These are phyloP conservation scores for Ogataea paradorogensis DNA, from an alignment of 805 yeast species.

Conservation along the genomic window DNA sequence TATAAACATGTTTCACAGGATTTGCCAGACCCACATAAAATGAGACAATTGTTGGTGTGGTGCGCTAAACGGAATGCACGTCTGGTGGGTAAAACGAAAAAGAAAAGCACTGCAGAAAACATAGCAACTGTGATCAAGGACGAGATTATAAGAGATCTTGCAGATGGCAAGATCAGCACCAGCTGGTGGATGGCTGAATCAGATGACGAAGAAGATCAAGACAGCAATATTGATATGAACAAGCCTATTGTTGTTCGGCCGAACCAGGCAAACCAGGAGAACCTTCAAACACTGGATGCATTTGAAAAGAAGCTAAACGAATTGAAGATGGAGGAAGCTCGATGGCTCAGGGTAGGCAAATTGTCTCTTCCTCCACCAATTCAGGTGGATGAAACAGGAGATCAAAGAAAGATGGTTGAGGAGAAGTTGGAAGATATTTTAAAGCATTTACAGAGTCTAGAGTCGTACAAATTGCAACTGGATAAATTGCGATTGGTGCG, in stretches of 20 bases:
- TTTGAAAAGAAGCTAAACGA: conserved; percentile 43
- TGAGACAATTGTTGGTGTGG: conserved; percentile 71
- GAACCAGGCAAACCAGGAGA: conserved; percentile 58
- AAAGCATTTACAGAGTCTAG: conserved; percentile 13
- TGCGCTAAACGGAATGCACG: conserved; percentile 49
- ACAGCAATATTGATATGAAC: conserved; percentile 26
- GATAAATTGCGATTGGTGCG: conserved; percentile 12
- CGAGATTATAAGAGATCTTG: conserved; percentile 56
- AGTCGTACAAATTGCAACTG: conserved; percentile 11
- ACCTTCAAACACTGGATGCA: conserved; percentile 44
- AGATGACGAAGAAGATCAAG: conserved; percentile 21
- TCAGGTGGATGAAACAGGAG: conserved; percentile 11
- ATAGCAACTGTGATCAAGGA: conserved; percentile 65
- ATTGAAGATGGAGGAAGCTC: conserved; percentile 44
- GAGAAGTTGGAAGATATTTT: conserved; percentile 18
- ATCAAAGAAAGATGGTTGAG: conserved; percentile 4
- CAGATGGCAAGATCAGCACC: conserved; percentile 56
- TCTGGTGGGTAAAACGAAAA: conserved; percentile 20
- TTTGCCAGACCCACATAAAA: conserved; percentile 68
- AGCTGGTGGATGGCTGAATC: conserved; percentile 61
- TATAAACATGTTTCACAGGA: conserved; percentile 60
- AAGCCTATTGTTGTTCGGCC: conserved; percentile 41
- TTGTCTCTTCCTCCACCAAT: conserved; percentile 11
- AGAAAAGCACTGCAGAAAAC: conserved; percentile 31
- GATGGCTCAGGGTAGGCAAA: conserved; percentile 37